Percentiles rank a stretch among this genome's conserved stretches.
phyloP scores from a whole-genome alignment of 176 grass and related monocot species.

The Oryza longistaminata region DNA sequence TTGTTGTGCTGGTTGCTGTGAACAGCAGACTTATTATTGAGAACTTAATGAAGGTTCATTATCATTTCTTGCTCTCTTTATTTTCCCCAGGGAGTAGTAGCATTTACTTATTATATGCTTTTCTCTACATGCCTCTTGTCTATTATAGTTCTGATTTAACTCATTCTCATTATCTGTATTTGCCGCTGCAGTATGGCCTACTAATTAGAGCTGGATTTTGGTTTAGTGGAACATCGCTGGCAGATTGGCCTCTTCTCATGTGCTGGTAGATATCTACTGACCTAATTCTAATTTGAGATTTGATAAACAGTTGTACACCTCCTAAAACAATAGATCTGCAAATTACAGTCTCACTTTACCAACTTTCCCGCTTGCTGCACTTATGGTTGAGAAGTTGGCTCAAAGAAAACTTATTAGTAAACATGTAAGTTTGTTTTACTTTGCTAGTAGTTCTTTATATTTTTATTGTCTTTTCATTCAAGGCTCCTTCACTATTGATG shows the following conservation, averaged over 20 bases:
- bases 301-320: not conserved
- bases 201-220: slow-evolving; percentile 98
- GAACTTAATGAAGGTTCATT: slow-evolving; percentile 87
- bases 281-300: slow-evolving; percentile 25
- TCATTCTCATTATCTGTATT: slow-evolving; percentile 31
- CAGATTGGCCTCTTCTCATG: slow-evolving; percentile 96
- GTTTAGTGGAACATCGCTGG: slow-evolving; percentile 83
- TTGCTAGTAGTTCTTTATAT: not conserved
- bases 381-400: slow-evolving; percentile 68
- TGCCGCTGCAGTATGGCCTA: slow-evolving; percentile 75
- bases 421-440: slow-evolving; percentile 59
- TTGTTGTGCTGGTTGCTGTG: slow-evolving; percentile 91
- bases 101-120: slow-evolving; percentile 16
- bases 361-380: slow-evolving; percentile 67
- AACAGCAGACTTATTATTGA: slow-evolving; percentile 98
- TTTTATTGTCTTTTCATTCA: not conserved
- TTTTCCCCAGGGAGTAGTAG: not conserved
- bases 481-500: not conserved
- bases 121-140: not conserved
- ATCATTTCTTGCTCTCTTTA: slow-evolving; percentile 7
- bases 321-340: slow-evolving; percentile 34
- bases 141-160: slow-evolving; percentile 5
- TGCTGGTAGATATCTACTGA: slow-evolving; percentile 67
- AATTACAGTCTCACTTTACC: slow-evolving; percentile 85
- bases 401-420: slow-evolving; percentile 57